Evolutionary conservation across 2,329 filamentous ascomycete genomes (phyloP), one percentile per base, ranked within the genome.

Genomic region (Cladosporium colombiae): DNA sequence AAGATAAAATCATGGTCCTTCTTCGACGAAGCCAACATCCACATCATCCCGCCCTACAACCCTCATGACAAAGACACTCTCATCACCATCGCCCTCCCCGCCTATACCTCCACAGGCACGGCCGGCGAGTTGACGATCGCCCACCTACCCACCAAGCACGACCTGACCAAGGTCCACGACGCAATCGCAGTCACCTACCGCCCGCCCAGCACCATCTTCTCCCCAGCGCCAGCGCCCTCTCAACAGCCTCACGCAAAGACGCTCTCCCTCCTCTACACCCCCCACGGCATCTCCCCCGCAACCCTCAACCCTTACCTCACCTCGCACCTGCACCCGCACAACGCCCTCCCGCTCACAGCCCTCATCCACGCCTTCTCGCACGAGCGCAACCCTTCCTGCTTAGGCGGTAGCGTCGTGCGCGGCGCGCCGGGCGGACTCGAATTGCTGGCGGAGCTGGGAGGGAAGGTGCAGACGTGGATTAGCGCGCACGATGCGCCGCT

Each of bases 171-270:
- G 3, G 72, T 90, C 0, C 88, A 91, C 73, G 86, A 86, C 65
- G 89, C 88, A 13, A 84, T 92, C 68, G 89, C 87, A 16, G 89
- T 92, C 70, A 92, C 89, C 1, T 92, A 92, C 74, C 84, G 85
- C 21, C 84, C 89, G 49, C 65, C 29, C 21, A 25, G 52, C 16
- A 50, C 40, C 11, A 61, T 66, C 33, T 64, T 64, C n/a, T 64
- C n/a, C 50, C 27, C 27, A 29, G 27, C 27, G 27, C 27, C 27
- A 29, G 27, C 27, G 27, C 1, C 27, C 27, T 29, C 27, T 6
- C 27, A 29, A 29, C 27, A 29, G 6, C 6, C 27, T 29, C 27
- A 29, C 27, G 27, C 27, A 29, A 29, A 4, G 7, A 83, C 86
- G 2, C 74, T 90, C 23, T 89, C 86, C 0, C 77, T 90, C 50